These are phyloP conservation scores for Candida fluviatilis DNA, from an alignment of 805 yeast genomes.

Conservation along the genomic window DNA sequence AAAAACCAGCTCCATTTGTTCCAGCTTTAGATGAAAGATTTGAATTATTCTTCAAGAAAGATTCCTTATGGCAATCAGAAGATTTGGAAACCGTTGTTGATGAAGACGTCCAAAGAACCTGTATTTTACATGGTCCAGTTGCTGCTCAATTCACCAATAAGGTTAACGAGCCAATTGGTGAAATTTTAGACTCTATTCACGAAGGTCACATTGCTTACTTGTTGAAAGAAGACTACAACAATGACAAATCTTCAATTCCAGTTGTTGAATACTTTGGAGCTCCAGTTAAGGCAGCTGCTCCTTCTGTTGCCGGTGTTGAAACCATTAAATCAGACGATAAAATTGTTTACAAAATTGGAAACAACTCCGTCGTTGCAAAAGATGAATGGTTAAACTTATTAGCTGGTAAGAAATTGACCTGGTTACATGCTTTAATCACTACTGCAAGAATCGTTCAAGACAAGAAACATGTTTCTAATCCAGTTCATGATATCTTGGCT, in stretches of 20 bases:
- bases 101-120: conserved; percentile 97
- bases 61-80: conserved; percentile 98
- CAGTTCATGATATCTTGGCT: conserved; percentile 73
- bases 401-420: conserved; percentile 73
- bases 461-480: conserved; percentile 70
- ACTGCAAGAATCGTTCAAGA: conserved; percentile 83
- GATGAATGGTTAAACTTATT: conserved; percentile 70
- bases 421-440: conserved; percentile 90
- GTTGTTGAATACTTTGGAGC: conserved; percentile 82
- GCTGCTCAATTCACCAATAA: conserved; percentile 87
- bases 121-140: conserved; percentile 98
- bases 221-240: conserved; percentile 64
- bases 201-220: conserved; percentile 79
- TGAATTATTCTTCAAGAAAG: conserved; percentile 96
- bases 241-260: conserved; percentile 73
- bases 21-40: conserved; percentile 93
- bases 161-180: conserved; percentile 90
- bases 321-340: conserved; percentile 18
- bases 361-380: conserved; percentile 24
- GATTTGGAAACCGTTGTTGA: conserved; percentile 93
- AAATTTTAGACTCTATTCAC: conserved; percentile 83
- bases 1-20: conserved; percentile 97
- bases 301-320: conserved; percentile 35
- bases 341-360: conserved; percentile 35
- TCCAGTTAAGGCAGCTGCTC: conserved; percentile 23